phyloP scores from a whole-genome alignment of 805 yeast species.

The Yarrowia yakushimensis region DNA sequence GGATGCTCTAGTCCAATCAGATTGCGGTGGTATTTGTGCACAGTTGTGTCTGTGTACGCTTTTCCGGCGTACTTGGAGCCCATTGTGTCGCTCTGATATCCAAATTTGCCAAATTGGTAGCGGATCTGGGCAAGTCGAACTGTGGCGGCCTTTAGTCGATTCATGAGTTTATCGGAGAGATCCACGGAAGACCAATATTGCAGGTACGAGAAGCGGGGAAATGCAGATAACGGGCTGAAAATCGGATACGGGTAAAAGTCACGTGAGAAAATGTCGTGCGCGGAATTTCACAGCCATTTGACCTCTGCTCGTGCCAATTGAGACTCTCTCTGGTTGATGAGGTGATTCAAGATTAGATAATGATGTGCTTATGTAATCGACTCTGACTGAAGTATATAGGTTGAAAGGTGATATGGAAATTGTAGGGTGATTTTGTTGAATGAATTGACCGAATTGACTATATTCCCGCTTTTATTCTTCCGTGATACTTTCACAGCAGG shows the following conservation, averaged over 20 bases:
- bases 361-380: no score
- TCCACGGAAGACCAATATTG: no score
- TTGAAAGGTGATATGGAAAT: no score
- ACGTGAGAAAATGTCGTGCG: not conserved
- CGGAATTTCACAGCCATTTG: not conserved
- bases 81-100: not conserved
- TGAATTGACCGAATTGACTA: no score
- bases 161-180: not conserved
- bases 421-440: no score
- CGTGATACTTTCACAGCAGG: no score
- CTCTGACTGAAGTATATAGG: no score
- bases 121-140: not conserved
- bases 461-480: no score
- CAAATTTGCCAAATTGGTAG: slow-evolving; percentile 17
- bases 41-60: slow-evolving; percentile 5
- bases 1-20: slow-evolving; percentile 33
- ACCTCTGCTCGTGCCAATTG: not conserved
- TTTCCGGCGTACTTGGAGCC: slow-evolving; percentile 8
- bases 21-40: slow-evolving; percentile 31
- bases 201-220: not conserved
- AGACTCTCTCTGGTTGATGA: not conserved
- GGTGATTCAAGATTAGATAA: not conserved
- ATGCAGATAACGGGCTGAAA: not conserved
- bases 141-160: not conserved
- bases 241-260: not conserved